These are phyloP conservation scores for Zoysia pacifica DNA, from an alignment of 176 grass and related monocot species.

Conservation along the genomic window DNA sequence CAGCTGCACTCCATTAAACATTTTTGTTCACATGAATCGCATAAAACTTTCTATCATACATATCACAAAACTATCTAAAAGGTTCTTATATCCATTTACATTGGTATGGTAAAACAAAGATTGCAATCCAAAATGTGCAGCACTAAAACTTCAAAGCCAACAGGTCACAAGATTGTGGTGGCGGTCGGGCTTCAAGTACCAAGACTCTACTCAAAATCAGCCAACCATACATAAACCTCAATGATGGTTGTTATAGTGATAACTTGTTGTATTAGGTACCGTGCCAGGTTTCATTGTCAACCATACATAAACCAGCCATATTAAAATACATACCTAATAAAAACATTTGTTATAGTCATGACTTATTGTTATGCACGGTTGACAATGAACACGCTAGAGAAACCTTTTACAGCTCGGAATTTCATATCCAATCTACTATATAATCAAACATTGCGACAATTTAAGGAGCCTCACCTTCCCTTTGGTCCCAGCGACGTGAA, in stretches of 20 bases:
- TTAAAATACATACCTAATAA: background rate
- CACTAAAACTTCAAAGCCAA: background rate
- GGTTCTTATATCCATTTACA: background rate
- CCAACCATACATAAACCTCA: background rate
- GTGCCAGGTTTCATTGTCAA: too few relatives aligned
- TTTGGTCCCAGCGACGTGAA: slow-evolving; percentile 94
- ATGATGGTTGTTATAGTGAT: background rate
- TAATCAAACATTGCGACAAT: background rate
- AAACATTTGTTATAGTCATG: background rate
- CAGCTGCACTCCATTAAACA: background rate
- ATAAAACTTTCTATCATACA: slow-evolving; percentile 3
- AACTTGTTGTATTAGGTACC: background rate
- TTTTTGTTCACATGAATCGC: background rate
- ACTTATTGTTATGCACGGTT: background rate
- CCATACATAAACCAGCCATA: background rate
- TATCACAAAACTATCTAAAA: slow-evolving; percentile 13
- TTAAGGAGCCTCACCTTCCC: slow-evolving; percentile 58
- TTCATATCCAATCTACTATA: background rate
- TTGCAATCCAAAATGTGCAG: background rate
- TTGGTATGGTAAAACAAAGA: slow-evolving; percentile 19
- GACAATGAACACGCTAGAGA: background rate
- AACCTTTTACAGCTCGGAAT: background rate
- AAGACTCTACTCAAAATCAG: background rate
- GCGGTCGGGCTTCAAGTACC: too few relatives aligned
- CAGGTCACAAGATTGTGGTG: background rate